Evolutionary conservation across 2,329 filamentous ascomycete genomes (phyloP).

Genomic region (Sporothrix protearum): DNA sequence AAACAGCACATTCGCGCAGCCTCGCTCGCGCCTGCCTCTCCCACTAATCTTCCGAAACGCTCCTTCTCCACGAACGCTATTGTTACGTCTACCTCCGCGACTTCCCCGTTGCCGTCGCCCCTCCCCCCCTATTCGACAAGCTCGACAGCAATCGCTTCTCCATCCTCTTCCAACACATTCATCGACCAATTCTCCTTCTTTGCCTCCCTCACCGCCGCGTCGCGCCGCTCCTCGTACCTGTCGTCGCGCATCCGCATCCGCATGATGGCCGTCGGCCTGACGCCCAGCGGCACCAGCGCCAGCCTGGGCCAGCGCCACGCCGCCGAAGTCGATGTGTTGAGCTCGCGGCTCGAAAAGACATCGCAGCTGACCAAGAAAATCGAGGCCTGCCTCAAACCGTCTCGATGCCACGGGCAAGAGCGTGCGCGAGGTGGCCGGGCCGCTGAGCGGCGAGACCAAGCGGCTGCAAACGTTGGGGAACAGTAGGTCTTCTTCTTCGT

Average conservation of each 20-base stretch:
- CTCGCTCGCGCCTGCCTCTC: conserved; percentile 17
- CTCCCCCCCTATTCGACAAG: not conserved
- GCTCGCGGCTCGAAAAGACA: conserved; percentile 81
- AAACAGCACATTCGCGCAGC: conserved; percentile 13
- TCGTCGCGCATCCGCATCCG: conserved; percentile 13
- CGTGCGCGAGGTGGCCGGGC: conserved; percentile 86
- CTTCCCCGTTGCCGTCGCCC: conserved; percentile 9
- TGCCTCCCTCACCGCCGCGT: not conserved
- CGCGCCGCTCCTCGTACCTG: not conserved
- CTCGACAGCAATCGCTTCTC: not conserved
- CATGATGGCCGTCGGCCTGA: conserved; percentile 52
- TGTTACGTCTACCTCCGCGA: not conserved
- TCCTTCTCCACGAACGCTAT: not conserved
- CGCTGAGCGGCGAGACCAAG: conserved; percentile 88
- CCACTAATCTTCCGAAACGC: not conserved
- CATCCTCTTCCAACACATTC: not conserved
- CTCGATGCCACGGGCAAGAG: conserved; percentile 86
- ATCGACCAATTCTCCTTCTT: not conserved
- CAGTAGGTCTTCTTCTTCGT: conserved; percentile 50
- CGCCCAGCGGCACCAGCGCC: conserved; percentile 30
- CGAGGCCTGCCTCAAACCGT: conserved; percentile 75
- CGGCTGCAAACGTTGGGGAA: conserved; percentile 80
- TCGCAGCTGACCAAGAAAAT: conserved; percentile 93
- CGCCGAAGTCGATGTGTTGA: conserved; percentile 65
- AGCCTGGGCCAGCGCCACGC: conserved; percentile 42